Conservation (phyloP, 805 yeast genomes). For the Saturnispora ahearnii region DNA sequence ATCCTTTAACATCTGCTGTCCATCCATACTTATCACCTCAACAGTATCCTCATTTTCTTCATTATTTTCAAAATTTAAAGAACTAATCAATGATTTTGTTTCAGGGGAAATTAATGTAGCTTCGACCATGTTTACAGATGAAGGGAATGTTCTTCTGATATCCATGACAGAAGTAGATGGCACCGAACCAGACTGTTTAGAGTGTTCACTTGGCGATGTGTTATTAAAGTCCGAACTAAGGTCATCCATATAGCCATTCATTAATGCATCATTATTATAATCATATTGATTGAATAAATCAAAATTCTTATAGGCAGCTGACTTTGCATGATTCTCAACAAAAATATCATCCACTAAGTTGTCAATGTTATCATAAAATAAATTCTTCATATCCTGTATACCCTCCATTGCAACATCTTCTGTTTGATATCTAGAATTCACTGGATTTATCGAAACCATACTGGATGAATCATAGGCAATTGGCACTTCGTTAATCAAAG, state of each 20-base stretch:
- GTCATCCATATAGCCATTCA: not conserved
- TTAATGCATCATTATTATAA: not conserved
- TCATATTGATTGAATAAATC: constrained; percentile 9
- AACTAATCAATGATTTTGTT: not conserved
- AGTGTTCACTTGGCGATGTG: not conserved
- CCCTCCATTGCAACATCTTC: not conserved
- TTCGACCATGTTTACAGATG: not conserved
- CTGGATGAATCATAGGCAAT: not conserved
- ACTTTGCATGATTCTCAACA: constrained; percentile 3
- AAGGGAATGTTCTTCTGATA: not conserved
- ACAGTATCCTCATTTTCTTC: not conserved
- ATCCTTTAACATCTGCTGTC: constrained; percentile 2
- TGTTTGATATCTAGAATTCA: not conserved
- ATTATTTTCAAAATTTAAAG: not conserved
- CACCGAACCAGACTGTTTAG: not conserved
- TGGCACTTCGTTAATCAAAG: not conserved
- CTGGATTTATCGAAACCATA: not conserved
- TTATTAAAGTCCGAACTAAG: not conserved
- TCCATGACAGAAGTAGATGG: not conserved
- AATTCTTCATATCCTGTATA: constrained; percentile 6
- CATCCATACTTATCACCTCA: not conserved
- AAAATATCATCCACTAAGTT: constrained; percentile 13
- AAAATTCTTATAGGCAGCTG: constrained; percentile 2
- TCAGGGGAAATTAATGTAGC: not conserved
- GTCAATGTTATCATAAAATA: constrained; percentile 16